A percentile compares a stretch with the other conserved stretches of the same genome.
Conservation (phyloP, 768 basidiomycete species). For the Tricholomella constricta region DNA sequence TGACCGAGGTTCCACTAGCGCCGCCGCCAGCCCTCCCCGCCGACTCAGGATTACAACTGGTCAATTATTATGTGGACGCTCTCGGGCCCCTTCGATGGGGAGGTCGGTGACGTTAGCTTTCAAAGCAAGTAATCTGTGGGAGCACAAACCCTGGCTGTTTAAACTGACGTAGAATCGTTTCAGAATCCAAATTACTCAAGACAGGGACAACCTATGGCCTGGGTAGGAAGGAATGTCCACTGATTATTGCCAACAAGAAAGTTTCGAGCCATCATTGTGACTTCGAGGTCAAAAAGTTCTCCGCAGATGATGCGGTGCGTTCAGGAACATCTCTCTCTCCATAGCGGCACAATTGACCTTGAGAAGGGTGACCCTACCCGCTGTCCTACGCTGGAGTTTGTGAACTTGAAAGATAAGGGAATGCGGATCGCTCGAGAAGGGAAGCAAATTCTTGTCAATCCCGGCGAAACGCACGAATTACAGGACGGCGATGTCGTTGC, state of each 20-base stretch:
- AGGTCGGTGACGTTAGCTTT: slow-evolving; percentile 34
- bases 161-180: background rate
- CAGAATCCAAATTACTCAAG: slow-evolving; percentile 60
- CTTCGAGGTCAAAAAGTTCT: slow-evolving; percentile 56
- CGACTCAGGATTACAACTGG: background rate
- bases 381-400: slow-evolving; percentile 50
- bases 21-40: no score
- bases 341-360: background rate
- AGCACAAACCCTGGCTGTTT: background rate
- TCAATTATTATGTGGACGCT: slow-evolving; percentile 51
- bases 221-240: slow-evolving; percentile 56
- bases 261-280: slow-evolving; percentile 64
- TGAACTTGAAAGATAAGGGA: slow-evolving; percentile 49
- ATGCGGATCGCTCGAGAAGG: slow-evolving; percentile 45
- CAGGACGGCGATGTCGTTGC: slow-evolving; percentile 55
- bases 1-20: no score
- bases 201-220: slow-evolving; percentile 53
- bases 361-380: slow-evolving; percentile 50
- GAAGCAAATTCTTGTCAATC: slow-evolving; percentile 34
- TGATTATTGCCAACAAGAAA: slow-evolving; percentile 60
- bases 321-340: background rate
- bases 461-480: slow-evolving; percentile 41
- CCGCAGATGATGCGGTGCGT: slow-evolving; percentile 58
- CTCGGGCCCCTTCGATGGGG: slow-evolving; percentile 55
- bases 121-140: slow-evolving; percentile 37